Base-by-base conservation (phyloP, 331 rosid species). In the Malus hybrid region DNA sequence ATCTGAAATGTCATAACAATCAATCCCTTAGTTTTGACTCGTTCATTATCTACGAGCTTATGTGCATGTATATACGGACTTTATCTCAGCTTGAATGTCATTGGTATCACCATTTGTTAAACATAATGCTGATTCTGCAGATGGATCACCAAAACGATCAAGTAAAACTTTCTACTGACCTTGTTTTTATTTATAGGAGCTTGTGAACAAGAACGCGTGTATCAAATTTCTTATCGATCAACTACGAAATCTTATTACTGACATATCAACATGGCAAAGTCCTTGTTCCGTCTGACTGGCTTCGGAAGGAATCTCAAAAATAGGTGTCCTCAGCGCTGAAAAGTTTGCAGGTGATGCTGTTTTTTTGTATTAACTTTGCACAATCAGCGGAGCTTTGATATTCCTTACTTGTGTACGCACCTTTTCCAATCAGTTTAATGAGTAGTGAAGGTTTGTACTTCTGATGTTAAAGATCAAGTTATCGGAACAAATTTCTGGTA, bases 181-280 rank as follows among this genome's bases (percentile, higher is more conserved):
- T 31, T 77, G 69, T 61, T 71, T 55, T 60, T 73, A 59, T 52
- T 31, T 81, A 18, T 80, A 92, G 99, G 96, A 92, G 87, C 92
- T 94, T 80, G 88, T 81, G 33, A 78, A 75, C 80, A 91, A 92
- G 88, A 94, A 94, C 80, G 32, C 80, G 50, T 78, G 69, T 85
- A 69, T 94, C 79, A 94, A 90, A 88, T 63, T 61, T 83, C 96
- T 92, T 72, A 88, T 94, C 50, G 89, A 90, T 90, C 92, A 92
- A 80, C 69, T 92, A 66, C 84, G 97, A 66, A 85, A 88, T 73
- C 93, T 93, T 70, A 77, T 93, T 57, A 66, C 88, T 14, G 98
- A 91, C 85, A 83, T 93, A 85, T 90, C 91, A 67, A 90, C 91
- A 70, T 93, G 98, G 98, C 98, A 91, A 81, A 93, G 98, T 80